phyloP scores from a whole-genome alignment of 345 rosid genomes.

The Brassica rapa region DNA sequence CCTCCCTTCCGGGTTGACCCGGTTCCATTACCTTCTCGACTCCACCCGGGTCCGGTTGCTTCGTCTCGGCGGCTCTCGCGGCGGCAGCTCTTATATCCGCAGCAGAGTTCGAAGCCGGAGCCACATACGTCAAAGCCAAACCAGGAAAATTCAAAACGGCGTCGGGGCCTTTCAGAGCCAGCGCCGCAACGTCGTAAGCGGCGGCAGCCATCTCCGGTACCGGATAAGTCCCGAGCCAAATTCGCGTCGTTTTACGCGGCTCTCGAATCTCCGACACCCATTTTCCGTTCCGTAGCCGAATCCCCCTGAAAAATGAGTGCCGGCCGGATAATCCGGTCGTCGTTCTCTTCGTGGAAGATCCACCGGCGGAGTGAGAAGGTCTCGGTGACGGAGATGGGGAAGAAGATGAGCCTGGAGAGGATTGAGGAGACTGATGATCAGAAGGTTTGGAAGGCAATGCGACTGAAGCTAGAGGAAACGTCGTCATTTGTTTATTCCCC shows the following conservation, averaged over 20 bases:
- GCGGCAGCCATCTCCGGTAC: slow-evolving; percentile 83
- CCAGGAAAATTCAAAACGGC: slow-evolving; percentile 59
- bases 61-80: slow-evolving; percentile 53
- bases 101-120: slow-evolving; percentile 53
- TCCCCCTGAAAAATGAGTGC: slow-evolving; percentile 54
- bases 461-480: slow-evolving; percentile 13
- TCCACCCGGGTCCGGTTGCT: slow-evolving; percentile 28
- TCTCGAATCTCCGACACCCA: slow-evolving; percentile 83
- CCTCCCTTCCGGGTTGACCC: slow-evolving; percentile 32
- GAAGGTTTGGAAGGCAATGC: slow-evolving; percentile 22
- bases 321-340: slow-evolving; percentile 40
- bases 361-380: slow-evolving; percentile 11
- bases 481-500: slow-evolving; percentile 11
- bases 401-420: slow-evolving; percentile 29
- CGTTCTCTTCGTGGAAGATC: slow-evolving; percentile 19
- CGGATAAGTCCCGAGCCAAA: slow-evolving; percentile 75
- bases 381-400: slow-evolving; percentile 29
- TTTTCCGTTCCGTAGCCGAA: slow-evolving; percentile 70
- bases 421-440: slow-evolving; percentile 30
- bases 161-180: slow-evolving; percentile 68
- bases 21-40: slow-evolving; percentile 16
- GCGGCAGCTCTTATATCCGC: slow-evolving; percentile 63
- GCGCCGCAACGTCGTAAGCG: slow-evolving; percentile 75
- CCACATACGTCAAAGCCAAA: slow-evolving; percentile 48
- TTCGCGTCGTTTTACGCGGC: slow-evolving; percentile 69